Conservation (phyloP, 441 rosid species). For the Rhodomyrtus psidioides region DNA sequence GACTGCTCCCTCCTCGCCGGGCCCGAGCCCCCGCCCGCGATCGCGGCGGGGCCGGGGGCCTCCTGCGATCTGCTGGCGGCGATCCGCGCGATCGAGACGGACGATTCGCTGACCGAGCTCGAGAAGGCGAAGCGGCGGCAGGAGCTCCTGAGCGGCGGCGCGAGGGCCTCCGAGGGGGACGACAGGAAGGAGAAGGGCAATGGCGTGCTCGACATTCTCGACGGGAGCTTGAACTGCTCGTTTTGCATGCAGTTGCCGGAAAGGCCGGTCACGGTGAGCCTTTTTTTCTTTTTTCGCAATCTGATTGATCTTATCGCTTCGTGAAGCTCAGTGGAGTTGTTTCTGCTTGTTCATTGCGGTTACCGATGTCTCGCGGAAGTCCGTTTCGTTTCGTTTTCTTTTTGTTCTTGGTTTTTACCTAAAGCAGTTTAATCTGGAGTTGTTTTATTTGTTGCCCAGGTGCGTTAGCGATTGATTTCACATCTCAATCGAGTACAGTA, state of each 20-base stretch:
- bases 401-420: neutral
- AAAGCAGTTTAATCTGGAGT: neutral
- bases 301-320: neutral
- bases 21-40: neutral
- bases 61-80: slow-evolving; percentile 34
- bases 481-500: neutral
- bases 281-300: neutral
- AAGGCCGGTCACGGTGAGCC: slow-evolving; percentile 60
- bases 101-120: slow-evolving; percentile 28
- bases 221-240: slow-evolving; percentile 31
- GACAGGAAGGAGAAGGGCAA: slow-evolving; percentile 3
- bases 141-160: slow-evolving; percentile 38
- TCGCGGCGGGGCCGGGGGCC: neutral
- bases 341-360: neutral
- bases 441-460: neutral
- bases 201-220: slow-evolving; percentile 30
- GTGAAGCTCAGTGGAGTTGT: neutral
- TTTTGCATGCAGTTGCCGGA: slow-evolving; percentile 53
- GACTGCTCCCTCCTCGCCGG: slow-evolving; percentile 37
- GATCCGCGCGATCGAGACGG: slow-evolving; percentile 47
- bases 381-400: neutral
- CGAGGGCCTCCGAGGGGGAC: neutral
- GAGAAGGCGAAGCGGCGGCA: slow-evolving; percentile 62
- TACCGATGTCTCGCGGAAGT: neutral
- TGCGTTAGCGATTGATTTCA: neutral